Conservation (phyloP, 2,329 filamentous ascomycete species). For the Alternaria brassicae region DNA sequence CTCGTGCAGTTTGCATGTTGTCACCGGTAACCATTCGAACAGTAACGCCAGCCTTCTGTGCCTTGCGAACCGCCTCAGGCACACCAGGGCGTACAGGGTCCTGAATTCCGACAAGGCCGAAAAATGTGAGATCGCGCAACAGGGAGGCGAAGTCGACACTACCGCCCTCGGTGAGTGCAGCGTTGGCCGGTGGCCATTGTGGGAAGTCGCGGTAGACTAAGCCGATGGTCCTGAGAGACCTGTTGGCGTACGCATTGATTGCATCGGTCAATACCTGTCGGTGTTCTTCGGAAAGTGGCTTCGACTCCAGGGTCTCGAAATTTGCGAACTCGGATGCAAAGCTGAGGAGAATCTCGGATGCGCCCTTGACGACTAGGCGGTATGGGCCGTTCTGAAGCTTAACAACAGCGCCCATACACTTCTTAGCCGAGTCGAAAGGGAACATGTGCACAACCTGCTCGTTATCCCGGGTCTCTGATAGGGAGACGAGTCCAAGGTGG, state of each 20-base stretch:
- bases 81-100: slow-evolving; percentile 95
- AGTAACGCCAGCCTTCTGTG: slow-evolving; percentile 88
- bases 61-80: slow-evolving; percentile 80
- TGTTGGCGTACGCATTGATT: slow-evolving; percentile 50
- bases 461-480: slow-evolving; percentile 57
- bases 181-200: slow-evolving; percentile 44
- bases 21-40: slow-evolving; percentile 98
- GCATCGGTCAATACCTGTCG: slow-evolving; percentile 32
- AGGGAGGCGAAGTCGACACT: slow-evolving; percentile 31
- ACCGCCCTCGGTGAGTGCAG: slow-evolving; percentile 27
- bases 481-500: slow-evolving; percentile 59
- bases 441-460: slow-evolving; percentile 60
- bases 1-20: slow-evolving; percentile 94
- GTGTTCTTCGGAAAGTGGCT: slow-evolving; percentile 23
- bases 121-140: slow-evolving; percentile 68
- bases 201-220: slow-evolving; percentile 51
- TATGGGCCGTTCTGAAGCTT: slow-evolving; percentile 57
- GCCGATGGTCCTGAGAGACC: slow-evolving; percentile 54
- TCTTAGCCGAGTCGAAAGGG: slow-evolving; percentile 63
- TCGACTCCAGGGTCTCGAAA: slow-evolving; percentile 26
- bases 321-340: slow-evolving; percentile 47
- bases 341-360: slow-evolving; percentile 63
- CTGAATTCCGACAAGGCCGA: slow-evolving; percentile 92
- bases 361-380: slow-evolving; percentile 63
- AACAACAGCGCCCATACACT: slow-evolving; percentile 65